Evolutionary conservation across 257 asterid species (phyloP).

Genomic region (Hygrophila difformis): DNA sequence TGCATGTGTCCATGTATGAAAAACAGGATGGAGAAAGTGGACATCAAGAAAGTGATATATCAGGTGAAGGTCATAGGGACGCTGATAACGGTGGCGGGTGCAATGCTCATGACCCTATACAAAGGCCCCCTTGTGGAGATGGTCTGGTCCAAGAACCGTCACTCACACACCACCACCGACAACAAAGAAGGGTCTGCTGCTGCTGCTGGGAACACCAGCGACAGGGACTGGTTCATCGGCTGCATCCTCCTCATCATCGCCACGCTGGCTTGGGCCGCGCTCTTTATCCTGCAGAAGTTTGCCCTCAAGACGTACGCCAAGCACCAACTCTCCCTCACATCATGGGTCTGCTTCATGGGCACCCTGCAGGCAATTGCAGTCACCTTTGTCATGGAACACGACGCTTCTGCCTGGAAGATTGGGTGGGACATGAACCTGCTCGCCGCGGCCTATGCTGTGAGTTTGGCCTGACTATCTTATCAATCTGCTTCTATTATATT

Average conservation of each 20-base stretch:
- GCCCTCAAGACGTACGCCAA: slow-evolving; percentile 48
- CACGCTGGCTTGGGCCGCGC: slow-evolving; percentile 78
- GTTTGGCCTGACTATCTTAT: too few species aligned
- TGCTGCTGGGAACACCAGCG: too few species aligned
- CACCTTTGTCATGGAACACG: slow-evolving; percentile 63
- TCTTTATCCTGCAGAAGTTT: slow-evolving; percentile 54
- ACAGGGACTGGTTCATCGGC: slow-evolving; percentile 70
- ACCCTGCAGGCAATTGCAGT: slow-evolving; percentile 73
- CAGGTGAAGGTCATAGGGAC: slow-evolving; percentile 79
- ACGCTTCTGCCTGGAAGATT: slow-evolving; percentile 47
- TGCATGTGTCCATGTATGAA: too few species aligned
- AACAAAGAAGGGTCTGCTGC: too few species aligned
- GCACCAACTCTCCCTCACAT: slow-evolving; percentile 62
- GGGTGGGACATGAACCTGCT: slow-evolving; percentile 84
- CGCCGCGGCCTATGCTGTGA: slow-evolving; percentile 87
- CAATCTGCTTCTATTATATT: too few species aligned
- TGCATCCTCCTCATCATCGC: slow-evolving; percentile 73
- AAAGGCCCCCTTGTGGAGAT: slow-evolving; percentile 62
- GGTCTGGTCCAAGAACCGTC: slow-evolving; percentile 46
- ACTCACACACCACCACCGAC: slow-evolving; percentile 4
- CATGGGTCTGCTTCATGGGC: slow-evolving; percentile 66
- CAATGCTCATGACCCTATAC: slow-evolving; percentile 79
- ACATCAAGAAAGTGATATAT: slow-evolving; percentile 57
- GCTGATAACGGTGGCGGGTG: slow-evolving; percentile 57
- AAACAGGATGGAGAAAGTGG: slow-evolving; percentile 72